Conservation (phyloP, 768 basidiomycete genomes). For the Austroboletus eburneus region DNA sequence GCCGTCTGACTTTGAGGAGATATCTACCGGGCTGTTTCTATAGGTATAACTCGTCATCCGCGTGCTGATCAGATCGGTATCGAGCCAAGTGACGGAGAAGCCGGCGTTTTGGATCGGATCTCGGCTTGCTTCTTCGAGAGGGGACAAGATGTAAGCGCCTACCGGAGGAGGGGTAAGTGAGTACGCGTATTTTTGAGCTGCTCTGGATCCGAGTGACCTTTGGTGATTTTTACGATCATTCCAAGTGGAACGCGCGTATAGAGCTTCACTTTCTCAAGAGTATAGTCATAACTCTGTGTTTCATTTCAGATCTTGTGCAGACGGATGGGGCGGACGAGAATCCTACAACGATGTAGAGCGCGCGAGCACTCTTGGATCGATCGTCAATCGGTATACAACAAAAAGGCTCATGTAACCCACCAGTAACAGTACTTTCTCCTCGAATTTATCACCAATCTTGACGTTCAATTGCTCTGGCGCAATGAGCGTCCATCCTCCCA, state of each 20-base stretch:
- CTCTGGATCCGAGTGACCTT: conserved; percentile 47
- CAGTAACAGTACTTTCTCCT: conserved; percentile 90
- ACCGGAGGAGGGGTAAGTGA: not conserved
- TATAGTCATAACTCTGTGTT: conserved; percentile 85
- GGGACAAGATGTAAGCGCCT: conserved; percentile 96
- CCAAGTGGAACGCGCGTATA: conserved; percentile 87
- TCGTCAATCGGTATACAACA: conserved; percentile 1
- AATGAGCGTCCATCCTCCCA: conserved; percentile 91
- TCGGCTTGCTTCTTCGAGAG: conserved; percentile 87
- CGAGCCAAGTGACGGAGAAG: conserved; percentile 77
- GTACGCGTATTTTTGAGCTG: not conserved
- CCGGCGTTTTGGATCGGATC: conserved; percentile 88
- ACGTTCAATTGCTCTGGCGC: conserved; percentile 73
- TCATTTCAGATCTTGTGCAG: conserved; percentile 3
- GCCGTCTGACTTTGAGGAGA: not conserved
- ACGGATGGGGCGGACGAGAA: conserved; percentile 1
- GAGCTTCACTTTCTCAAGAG: conserved; percentile 84
- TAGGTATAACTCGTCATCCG: conserved; percentile 84
- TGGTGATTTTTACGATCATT: conserved; percentile 70
- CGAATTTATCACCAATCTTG: conserved; percentile 74
- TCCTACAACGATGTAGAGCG: conserved; percentile 76
- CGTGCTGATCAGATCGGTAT: conserved; percentile 60
- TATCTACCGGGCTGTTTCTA: conserved; percentile 53
- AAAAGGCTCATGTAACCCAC: conserved; percentile 43
- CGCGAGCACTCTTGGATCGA: conserved; percentile 34